A percentile compares a stretch with the other conserved stretches of the same genome.
Evolutionary conservation across 495 filamentous ascomycete species (phyloP).

Genomic region (Penicillium salamii): DNA sequence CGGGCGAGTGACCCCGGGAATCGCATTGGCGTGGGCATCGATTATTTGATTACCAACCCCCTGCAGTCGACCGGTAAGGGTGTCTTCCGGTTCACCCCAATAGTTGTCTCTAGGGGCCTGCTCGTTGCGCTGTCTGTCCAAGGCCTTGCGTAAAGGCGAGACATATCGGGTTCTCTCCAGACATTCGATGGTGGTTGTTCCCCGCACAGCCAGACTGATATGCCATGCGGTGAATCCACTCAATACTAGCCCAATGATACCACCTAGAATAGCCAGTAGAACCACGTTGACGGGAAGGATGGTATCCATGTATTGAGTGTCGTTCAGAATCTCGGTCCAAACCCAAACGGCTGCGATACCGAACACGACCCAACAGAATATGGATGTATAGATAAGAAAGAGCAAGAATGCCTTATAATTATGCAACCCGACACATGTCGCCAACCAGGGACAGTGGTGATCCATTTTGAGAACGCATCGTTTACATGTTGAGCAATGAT

Average conservation of each 20-base stretch:
- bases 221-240: slow-evolving; percentile 93
- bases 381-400: slow-evolving; percentile 85
- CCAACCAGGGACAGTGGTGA: slow-evolving; percentile 97
- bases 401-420: slow-evolving; percentile 96
- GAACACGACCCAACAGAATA: slow-evolving; percentile 85
- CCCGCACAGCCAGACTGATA: slow-evolving; percentile 71
- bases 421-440: slow-evolving; percentile 86
- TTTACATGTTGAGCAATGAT: slow-evolving; percentile 92
- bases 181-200: slow-evolving; percentile 91
- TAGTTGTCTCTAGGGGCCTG: slow-evolving; percentile 24
- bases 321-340: slow-evolving; percentile 71
- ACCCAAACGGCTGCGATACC: slow-evolving; percentile 70
- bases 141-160: slow-evolving; percentile 65
- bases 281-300: slow-evolving; percentile 89
- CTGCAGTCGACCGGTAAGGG: slow-evolving; percentile 55
- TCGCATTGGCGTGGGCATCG: slow-evolving; percentile 77
- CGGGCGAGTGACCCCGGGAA: slow-evolving; percentile 74
- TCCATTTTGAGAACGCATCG: slow-evolving; percentile 98
- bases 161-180: slow-evolving; percentile 93
- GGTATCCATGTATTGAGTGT: slow-evolving; percentile 59
- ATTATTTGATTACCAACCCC: slow-evolving; percentile 72
- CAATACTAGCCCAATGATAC: slow-evolving; percentile 87
- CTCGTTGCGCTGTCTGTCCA: slow-evolving; percentile 60
- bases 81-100: slow-evolving; percentile 53
- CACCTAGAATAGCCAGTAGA: slow-evolving; percentile 76